Evolutionary conservation across 768 basidiomycete species (phyloP).

Genomic region (Dendrothele bispora): DNA sequence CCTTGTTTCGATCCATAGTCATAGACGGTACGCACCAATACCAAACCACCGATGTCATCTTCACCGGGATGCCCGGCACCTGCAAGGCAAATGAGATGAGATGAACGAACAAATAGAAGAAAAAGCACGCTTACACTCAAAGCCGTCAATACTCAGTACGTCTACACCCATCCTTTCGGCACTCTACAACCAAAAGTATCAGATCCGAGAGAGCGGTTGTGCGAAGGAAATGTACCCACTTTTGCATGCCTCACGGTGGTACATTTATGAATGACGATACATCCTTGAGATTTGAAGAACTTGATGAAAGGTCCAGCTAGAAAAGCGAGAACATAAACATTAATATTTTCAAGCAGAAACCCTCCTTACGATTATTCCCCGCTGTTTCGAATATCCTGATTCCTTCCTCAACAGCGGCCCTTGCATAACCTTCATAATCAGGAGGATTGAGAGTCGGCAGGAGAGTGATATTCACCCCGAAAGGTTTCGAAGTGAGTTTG

Average conservation of each 20-base stretch:
- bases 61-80: conserved; percentile 95
- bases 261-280: conserved; percentile 88
- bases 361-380: conserved; percentile 76
- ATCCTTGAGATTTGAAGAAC: conserved; percentile 76
- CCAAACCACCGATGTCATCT: conserved; percentile 86
- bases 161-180: conserved; percentile 84
- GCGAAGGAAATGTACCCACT: conserved; percentile 32
- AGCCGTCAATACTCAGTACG: conserved; percentile 85
- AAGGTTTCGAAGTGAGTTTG: conserved; percentile 66
- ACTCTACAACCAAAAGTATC: conserved; percentile 24
- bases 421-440: conserved; percentile 83
- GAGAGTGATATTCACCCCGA: conserved; percentile 87
- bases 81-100: conserved; percentile 25
- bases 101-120: neutral
- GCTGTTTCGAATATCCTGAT: conserved; percentile 92
- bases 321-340: conserved; percentile 5
- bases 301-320: conserved; percentile 81
- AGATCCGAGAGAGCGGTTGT: neutral
- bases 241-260: conserved; percentile 85
- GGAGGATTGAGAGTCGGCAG: conserved; percentile 89
- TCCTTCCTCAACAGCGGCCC: conserved; percentile 83
- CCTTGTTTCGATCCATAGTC: neutral
- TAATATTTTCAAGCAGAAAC: neutral
- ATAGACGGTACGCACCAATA: conserved; percentile 52
- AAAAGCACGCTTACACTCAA: conserved; percentile 64